Evolutionary conservation across 306 rosid genomes (phyloP), one percentile per base, ranked within the genome.

Genomic region (Lagenaria siceraria): DNA sequence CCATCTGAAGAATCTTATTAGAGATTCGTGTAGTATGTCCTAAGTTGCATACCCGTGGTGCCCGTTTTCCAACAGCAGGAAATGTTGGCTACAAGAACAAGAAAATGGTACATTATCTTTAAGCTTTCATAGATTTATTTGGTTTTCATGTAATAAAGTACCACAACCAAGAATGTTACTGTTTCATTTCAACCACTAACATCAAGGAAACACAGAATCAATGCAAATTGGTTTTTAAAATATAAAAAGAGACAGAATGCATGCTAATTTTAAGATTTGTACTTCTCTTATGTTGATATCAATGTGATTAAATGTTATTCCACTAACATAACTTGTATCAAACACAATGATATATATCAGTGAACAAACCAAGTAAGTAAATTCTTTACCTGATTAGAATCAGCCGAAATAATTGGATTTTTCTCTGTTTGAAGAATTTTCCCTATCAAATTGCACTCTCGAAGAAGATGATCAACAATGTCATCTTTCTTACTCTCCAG

Each of bases 1-100:
- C 91, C 82, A 92, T 74, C 65, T 92, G 91, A 84, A 90, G 63
- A 81, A 96, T 88, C 86, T 90, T 92, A 85, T 90, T 96, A 79
- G 88, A 86, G 79, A 90, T 81, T 58, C 90, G 87, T 31, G 97
- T 90, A 48, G 91, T 88, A 81, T 96, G 98, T 33, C 99, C 99
- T 72, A 92, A 80, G 85, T 96, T 90, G 80, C 99, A 97, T 7
- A 79, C 88, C 78, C 94, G 92, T 59, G 96, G 93, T 12, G 90
- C 86, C 75, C 12, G 85, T 80, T 86, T 90, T 25, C 96, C 96
- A 74, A 80, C 42, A 55, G 97, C 87, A 73, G 88, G 86, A 70
- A 82, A 33, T 4, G 99, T 92, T 83, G 96, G 91, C 99, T 96
- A 85, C 88, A 88, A 79, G 62, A 77, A 35, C 82, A 87, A 75